These are phyloP conservation scores for Tulasnella sp. DNA, from an alignment of 768 basidiomycete genomes.

Conservation along the genomic window DNA sequence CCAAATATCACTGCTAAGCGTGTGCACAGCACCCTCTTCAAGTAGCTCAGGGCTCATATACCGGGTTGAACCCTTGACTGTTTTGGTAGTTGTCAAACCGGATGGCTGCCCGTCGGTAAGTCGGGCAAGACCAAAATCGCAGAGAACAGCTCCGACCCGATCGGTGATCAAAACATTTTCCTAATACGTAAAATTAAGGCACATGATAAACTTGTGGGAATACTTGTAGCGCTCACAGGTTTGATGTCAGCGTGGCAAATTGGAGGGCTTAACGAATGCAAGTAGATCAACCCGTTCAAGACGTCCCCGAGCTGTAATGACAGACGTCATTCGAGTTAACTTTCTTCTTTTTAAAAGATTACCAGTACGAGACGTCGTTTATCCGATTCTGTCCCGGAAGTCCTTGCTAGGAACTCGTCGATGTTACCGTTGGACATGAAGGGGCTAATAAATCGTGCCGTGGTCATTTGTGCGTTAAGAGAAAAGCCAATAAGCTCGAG, in stretches of 20 bases:
- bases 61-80: neutral
- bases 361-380: neutral
- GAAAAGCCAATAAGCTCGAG: neutral
- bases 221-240: neutral
- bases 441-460: neutral
- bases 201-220: neutral
- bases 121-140: slow-evolving; percentile 16
- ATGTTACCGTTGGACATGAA: neutral
- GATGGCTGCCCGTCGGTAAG: neutral
- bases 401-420: neutral
- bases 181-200: neutral
- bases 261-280: neutral
- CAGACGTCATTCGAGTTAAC: too few relatives aligned
- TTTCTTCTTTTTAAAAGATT: neutral
- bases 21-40: neutral
- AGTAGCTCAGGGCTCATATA: slow-evolving; percentile 9
- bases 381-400: neutral
- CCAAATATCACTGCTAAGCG: neutral
- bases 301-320: neutral
- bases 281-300: neutral
- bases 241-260: neutral
- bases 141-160: neutral
- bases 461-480: neutral
- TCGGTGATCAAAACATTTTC: neutral
- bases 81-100: slow-evolving; percentile 7